These are phyloP conservation scores for Aspergillus neotritici DNA, from an alignment of 2,329 filamentous ascomycete species.

Conservation along the genomic window DNA sequence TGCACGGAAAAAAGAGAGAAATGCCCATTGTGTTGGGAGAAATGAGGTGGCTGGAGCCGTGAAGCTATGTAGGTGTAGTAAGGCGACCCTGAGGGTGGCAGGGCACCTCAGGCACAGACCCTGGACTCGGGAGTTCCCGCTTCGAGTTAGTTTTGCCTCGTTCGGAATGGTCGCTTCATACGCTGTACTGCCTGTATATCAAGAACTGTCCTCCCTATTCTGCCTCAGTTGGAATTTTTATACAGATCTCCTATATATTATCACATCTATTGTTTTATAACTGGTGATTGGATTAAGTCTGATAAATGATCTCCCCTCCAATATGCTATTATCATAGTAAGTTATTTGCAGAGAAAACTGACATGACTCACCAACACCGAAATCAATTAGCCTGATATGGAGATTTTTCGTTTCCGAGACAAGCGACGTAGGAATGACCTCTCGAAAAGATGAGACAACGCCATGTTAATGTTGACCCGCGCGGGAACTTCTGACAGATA, in stretches of 20 bases:
- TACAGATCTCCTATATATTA: too few species aligned
- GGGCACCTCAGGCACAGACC: neutral
- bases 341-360: neutral
- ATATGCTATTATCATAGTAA: slow-evolving; percentile 9
- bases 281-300: too few species aligned
- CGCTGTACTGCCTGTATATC: too few species aligned
- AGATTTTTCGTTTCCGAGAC: slow-evolving; percentile 13
- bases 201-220: too few species aligned
- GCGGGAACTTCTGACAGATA: slow-evolving; percentile 16
- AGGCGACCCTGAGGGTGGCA: slow-evolving; percentile 9
- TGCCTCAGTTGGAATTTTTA: too few species aligned
- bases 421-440: slow-evolving; percentile 19
- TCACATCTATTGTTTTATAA: too few species aligned
- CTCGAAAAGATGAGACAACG: slow-evolving; percentile 14
- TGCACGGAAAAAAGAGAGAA: neutral
- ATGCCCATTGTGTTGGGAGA: slow-evolving; percentile 1
- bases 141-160: too few species aligned
- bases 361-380: slow-evolving; percentile 16
- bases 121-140: neutral
- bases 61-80: too few species aligned
- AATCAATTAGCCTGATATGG: slow-evolving; percentile 19
- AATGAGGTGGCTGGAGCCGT: slow-evolving; percentile 6
- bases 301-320: slow-evolving; percentile 17
- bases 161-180: too few species aligned
- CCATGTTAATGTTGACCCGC: slow-evolving; percentile 7